These are phyloP conservation scores for Gigaspora rosea DNA, from an alignment of 192 early-diverging fungal genomes.

Conservation along the genomic window DNA sequence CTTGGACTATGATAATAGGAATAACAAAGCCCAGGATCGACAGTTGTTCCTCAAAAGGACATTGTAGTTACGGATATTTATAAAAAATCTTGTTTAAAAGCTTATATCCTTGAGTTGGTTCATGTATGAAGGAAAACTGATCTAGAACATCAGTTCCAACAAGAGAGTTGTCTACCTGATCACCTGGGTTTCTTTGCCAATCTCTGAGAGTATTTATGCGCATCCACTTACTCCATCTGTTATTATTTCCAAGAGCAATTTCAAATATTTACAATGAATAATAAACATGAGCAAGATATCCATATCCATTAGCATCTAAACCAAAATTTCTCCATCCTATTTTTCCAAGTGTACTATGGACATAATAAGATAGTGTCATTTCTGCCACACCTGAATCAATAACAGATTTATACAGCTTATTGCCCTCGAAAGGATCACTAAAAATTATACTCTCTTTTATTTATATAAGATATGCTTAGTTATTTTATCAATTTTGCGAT, in stretches of 20 bases:
- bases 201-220: slow-evolving; percentile 12
- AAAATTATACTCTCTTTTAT: slow-evolving; percentile 20
- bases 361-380: not conserved
- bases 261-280: slow-evolving; percentile 17
- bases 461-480: too few relatives aligned
- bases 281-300: not conserved
- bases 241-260: slow-evolving; percentile 14
- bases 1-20: too few relatives aligned
- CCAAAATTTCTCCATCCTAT: not conserved
- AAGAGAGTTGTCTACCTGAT: slow-evolving; percentile 14
- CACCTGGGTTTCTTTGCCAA: not conserved
- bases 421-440: not conserved
- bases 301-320: not conserved
- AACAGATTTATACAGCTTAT: slow-evolving; percentile 18
- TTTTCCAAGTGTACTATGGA: not conserved
- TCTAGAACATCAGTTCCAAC: slow-evolving; percentile 4
- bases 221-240: slow-evolving; percentile 18
- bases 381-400: not conserved
- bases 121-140: slow-evolving; percentile 1
- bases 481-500: too few relatives aligned
- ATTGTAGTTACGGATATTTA: too few relatives aligned
- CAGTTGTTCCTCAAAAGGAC: too few relatives aligned
- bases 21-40: too few relatives aligned
- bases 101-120: not conserved
- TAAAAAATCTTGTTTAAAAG: too few relatives aligned